phyloP scores from a whole-genome alignment of 1,139 yeast genomes.

The Waltiozyma sp. region DNA sequence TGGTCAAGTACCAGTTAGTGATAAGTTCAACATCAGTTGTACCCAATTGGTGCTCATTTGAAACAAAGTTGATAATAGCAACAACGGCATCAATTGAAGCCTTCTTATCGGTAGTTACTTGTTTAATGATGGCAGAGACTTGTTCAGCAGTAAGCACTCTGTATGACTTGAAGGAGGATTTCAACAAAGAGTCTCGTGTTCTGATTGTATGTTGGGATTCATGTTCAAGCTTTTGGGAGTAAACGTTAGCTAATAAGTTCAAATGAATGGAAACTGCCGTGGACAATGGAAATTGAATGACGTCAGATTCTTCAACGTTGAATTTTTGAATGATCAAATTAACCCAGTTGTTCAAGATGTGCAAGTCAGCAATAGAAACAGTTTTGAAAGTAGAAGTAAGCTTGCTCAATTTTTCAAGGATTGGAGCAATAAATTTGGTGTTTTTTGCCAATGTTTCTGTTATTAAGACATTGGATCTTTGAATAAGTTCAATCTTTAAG shows the following conservation, averaged over 20 bases:
- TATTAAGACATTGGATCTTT: neutral
- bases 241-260: slow-evolving; percentile 11
- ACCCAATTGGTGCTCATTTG: slow-evolving; percentile 16
- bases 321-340: slow-evolving; percentile 21
- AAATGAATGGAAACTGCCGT: slow-evolving; percentile 15
- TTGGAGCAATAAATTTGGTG: neutral
- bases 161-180: slow-evolving; percentile 4
- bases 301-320: neutral
- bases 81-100: slow-evolving; percentile 21
- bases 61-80: slow-evolving; percentile 30
- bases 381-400: slow-evolving; percentile 23
- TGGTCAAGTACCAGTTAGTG: slow-evolving; percentile 28
- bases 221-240: slow-evolving; percentile 9
- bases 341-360: slow-evolving; percentile 49
- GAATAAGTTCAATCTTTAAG: neutral
- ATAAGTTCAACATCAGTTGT: slow-evolving; percentile 14
- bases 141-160: slow-evolving; percentile 7
- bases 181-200: slow-evolving; percentile 24
- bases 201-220: slow-evolving; percentile 36
- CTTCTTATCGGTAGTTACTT: slow-evolving; percentile 10
- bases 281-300: neutral
- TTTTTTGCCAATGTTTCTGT: neutral
- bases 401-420: neutral
- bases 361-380: slow-evolving; percentile 42
- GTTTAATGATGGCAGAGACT: slow-evolving; percentile 6